A percentile compares a stretch with the other conserved stretches of the same genome.
These are phyloP conservation scores for Drechslera avenae DNA, from an alignment of 2,329 filamentous ascomycete genomes.

Conservation along the genomic window DNA sequence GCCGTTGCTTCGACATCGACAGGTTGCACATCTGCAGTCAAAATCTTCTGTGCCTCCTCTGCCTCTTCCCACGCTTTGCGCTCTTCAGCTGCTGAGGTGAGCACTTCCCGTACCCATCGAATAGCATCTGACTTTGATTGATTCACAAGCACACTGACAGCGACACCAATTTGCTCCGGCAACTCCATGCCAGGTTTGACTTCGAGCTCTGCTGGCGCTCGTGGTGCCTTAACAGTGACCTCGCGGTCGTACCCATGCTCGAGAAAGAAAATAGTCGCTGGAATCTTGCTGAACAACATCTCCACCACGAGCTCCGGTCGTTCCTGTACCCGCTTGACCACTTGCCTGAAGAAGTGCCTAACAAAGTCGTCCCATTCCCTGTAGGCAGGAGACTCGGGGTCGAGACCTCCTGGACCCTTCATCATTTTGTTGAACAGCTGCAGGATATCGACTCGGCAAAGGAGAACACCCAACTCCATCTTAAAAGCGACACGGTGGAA, in stretches of 20 bases:
- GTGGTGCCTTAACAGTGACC: conserved; percentile 66
- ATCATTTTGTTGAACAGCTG: conserved; percentile 88
- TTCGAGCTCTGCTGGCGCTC: conserved; percentile 79
- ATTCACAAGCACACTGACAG: conserved; percentile 78
- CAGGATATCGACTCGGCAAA: conserved; percentile 91
- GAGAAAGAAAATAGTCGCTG: conserved; percentile 80
- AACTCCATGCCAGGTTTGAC: conserved; percentile 73
- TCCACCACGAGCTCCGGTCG: conserved; percentile 86
- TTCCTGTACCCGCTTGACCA: conserved; percentile 83
- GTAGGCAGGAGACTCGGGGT: conserved; percentile 68
- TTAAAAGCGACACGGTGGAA: conserved; percentile 96
- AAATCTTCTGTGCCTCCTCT: conserved; percentile 63
- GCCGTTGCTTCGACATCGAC: conserved; percentile 29
- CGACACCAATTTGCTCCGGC: conserved; percentile 74
- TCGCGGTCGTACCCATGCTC: conserved; percentile 91
- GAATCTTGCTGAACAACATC: conserved; percentile 92
- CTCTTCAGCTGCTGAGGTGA: conserved; percentile 72
- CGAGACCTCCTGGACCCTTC: conserved; percentile 80
- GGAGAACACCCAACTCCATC: conserved; percentile 83
- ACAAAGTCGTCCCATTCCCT: conserved; percentile 92
- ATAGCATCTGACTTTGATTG: conserved; percentile 76
- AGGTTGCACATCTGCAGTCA: conserved; percentile 35
- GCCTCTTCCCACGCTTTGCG: conserved; percentile 78
- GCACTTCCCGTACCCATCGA: conserved; percentile 78
- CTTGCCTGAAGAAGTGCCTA: conserved; percentile 79